Evolutionary conservation across 495 filamentous ascomycete species (phyloP), one percentile per base, ranked within the genome.

Genomic region (Podospora tetraspora): DNA sequence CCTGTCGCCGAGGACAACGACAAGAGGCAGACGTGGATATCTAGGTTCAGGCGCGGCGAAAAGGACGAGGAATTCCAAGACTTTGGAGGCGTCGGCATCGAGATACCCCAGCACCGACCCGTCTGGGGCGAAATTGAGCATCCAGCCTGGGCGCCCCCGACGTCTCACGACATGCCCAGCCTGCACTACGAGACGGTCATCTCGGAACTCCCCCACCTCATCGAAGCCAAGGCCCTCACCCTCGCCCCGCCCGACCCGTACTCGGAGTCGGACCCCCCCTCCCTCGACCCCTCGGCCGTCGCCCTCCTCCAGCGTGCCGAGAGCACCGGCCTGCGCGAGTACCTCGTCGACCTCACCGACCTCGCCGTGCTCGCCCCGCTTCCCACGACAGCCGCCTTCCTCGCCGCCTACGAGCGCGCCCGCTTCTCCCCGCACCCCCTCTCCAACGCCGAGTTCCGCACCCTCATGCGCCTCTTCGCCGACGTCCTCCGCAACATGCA

Each of bases 221-320:
- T 99, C 67, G 95, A 99, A 78, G 94, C 93, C 0, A 93, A 93
- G 79, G 95, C 93, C 8, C 88, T 95, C 13, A 91, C 92, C 1
- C 83, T 95, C 56, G 92, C 92, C 2, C 91, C 91, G 1, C 78
- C 84, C 0, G 89, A 93, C 66, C 78, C 80, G 6, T 68, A 73
- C 19, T 85, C 82, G 63, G 70, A 69, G 13, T 65, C 79, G 11
- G 71, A 81, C 3, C 79, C 79, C 27, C 79, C 82, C 8, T 34
- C 76, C 56, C 75, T 84, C 10, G 83, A 86, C 63, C 84, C 88
- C 2, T 83, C 86, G 13, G 86, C 90, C 13, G 88, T 93, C 13
- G 88, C 86, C 11, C 74, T 91, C 7, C 83, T 97, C 0, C 90
- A 89, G 70, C 83, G 94, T 30, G 86, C 90, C 8, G 81, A 82